phyloP scores from a whole-genome alignment of 2,329 filamentous ascomycete genomes.

The Trichoderma oligosporum region DNA sequence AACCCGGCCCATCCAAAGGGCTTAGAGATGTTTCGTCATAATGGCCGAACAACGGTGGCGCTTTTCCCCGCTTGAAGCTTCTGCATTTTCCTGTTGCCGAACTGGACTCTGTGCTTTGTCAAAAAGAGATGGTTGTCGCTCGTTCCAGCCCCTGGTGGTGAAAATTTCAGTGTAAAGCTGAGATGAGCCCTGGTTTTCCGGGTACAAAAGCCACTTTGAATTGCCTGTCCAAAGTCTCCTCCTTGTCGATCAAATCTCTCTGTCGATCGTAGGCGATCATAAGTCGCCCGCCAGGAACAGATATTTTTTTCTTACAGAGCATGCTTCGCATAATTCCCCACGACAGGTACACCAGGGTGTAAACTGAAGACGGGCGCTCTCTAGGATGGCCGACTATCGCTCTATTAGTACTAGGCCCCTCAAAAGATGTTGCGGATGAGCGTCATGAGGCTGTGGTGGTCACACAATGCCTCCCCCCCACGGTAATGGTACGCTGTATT shows the following conservation, averaged over 20 bases:
- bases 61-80: background rate
- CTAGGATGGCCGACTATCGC: constrained; percentile 1
- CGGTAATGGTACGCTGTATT: background rate
- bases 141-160: too few relatives aligned
- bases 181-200: background rate
- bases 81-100: background rate
- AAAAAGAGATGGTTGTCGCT: too few relatives aligned
- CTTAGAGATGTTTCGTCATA: background rate
- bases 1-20: background rate
- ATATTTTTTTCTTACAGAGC: background rate
- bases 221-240: background rate
- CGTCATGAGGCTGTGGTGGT: background rate
- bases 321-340: background rate
- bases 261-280: background rate
- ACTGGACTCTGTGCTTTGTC: too few relatives aligned
- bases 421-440: background rate
- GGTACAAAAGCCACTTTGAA: background rate
- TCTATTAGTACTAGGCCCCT: background rate
- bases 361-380: background rate
- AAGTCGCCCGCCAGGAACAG: constrained; percentile 3
- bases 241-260: background rate
- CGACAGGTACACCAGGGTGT: background rate
- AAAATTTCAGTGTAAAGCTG: background rate
- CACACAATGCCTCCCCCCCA: constrained; percentile 7
- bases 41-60: background rate